These are phyloP conservation scores for Hemisphaericaspora nanyangensis DNA, from an alignment of 805 yeast genomes.

Conservation along the genomic window DNA sequence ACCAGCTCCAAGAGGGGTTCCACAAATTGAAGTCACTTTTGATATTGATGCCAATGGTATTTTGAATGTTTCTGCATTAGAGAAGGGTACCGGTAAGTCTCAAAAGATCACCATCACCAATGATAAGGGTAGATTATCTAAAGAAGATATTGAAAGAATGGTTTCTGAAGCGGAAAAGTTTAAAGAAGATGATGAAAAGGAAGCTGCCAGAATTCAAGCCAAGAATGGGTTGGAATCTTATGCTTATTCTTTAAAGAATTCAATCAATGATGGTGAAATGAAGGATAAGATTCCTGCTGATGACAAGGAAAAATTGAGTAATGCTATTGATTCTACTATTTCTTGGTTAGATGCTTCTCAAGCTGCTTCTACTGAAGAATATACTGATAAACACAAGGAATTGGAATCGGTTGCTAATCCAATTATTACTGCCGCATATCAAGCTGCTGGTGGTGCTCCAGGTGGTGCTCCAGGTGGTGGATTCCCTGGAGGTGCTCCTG, in stretches of 20 bases:
- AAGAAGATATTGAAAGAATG: conserved; percentile 96
- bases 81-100: conserved; percentile 91
- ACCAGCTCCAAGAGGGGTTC: conserved; percentile 89
- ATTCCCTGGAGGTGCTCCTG: conserved; percentile 12
- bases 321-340: conserved; percentile 40
- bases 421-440: conserved; percentile 33
- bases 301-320: conserved; percentile 51
- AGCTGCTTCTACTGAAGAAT: conserved; percentile 40
- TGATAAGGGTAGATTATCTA: conserved; percentile 89
- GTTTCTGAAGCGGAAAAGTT: conserved; percentile 95
- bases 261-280: conserved; percentile 47
- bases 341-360: conserved; percentile 36
- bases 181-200: conserved; percentile 84
- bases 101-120: conserved; percentile 89
- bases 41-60: conserved; percentile 86
- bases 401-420: conserved; percentile 40
- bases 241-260: conserved; percentile 77
- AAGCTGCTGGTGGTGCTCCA: conserved; percentile 24
- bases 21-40: conserved; percentile 88
- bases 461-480: conserved; percentile 26
- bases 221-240: conserved; percentile 87
- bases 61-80: conserved; percentile 80
- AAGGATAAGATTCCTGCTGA: conserved; percentile 40
- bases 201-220: conserved; percentile 82
- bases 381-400: conserved; percentile 37